These are phyloP conservation scores for Acer yangbiense DNA, from an alignment of 345 rosid species.

Conservation along the genomic window DNA sequence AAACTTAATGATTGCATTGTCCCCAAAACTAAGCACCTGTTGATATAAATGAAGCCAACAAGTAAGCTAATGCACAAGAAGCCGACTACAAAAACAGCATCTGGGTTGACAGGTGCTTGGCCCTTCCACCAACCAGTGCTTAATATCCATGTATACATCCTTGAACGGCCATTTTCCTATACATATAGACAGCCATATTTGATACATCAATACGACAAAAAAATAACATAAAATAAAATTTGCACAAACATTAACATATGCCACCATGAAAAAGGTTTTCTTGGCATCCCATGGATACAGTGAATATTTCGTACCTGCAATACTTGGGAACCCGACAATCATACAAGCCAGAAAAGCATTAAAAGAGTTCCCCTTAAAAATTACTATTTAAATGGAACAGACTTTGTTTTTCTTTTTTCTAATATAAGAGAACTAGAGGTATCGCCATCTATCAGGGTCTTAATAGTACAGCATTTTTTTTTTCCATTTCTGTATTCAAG, in stretches of 20 bases:
- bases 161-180: slow-evolving; percentile 66
- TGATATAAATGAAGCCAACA: slow-evolving; percentile 60
- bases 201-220: background rate
- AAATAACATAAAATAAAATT: fast-evolving
- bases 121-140: slow-evolving; percentile 78
- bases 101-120: slow-evolving; percentile 62
- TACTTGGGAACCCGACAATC: background rate
- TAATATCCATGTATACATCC: slow-evolving; percentile 63
- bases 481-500: background rate
- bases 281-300: background rate
- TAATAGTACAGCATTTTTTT: background rate
- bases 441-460: background rate
- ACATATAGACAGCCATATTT: slow-evolving; percentile 4
- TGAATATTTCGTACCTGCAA: background rate
- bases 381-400: too few relatives aligned
- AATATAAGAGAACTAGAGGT: background rate
- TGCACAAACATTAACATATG: background rate
- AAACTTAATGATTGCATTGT: background rate
- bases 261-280: background rate
- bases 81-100: slow-evolving; percentile 59
- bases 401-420: background rate
- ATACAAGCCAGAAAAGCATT: slow-evolving; percentile 4
- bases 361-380: background rate
- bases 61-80: slow-evolving; percentile 50
- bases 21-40: slow-evolving; percentile 42